Evolutionary conservation across 169 alveolate genomes (phyloP).

Genomic region (Cyclospora cayetanensis): DNA sequence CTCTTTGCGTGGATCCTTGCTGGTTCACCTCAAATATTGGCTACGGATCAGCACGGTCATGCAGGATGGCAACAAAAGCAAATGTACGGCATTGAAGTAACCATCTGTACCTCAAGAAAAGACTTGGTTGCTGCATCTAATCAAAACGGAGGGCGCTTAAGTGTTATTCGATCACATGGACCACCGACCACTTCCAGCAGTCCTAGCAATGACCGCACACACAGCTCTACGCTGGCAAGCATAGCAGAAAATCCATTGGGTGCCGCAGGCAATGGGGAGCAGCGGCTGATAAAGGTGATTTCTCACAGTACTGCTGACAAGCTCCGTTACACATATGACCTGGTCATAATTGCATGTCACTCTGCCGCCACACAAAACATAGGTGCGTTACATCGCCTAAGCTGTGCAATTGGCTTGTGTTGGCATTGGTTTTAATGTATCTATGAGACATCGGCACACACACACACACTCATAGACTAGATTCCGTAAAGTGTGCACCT

Average conservation of each 20-base stretch:
- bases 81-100: constrained; percentile 23
- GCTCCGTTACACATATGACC: background rate
- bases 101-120: constrained; percentile 46
- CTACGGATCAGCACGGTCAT: background rate
- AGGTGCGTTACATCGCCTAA: background rate
- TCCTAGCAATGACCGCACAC: background rate
- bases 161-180: background rate
- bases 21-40: background rate
- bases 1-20: constrained; percentile 68
- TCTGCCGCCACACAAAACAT: constrained; percentile 23
- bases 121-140: constrained; percentile 38
- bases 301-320: constrained; percentile 11
- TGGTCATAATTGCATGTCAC: constrained; percentile 41
- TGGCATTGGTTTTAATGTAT: background rate
- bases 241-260: background rate
- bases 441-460: background rate
- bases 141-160: background rate
- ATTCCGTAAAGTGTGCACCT: too few species aligned
- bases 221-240: constrained; percentile 4
- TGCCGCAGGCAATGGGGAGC: background rate
- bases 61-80: constrained; percentile 19
- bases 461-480: background rate
- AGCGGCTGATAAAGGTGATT: constrained; percentile 46
- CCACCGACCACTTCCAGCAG: background rate
- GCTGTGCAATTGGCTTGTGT: background rate